Evolutionary conservation across 1,284 basidiomycete genomes (phyloP), one percentile per base, ranked within the genome.

Genomic region (Rhodotorula sp.): DNA sequence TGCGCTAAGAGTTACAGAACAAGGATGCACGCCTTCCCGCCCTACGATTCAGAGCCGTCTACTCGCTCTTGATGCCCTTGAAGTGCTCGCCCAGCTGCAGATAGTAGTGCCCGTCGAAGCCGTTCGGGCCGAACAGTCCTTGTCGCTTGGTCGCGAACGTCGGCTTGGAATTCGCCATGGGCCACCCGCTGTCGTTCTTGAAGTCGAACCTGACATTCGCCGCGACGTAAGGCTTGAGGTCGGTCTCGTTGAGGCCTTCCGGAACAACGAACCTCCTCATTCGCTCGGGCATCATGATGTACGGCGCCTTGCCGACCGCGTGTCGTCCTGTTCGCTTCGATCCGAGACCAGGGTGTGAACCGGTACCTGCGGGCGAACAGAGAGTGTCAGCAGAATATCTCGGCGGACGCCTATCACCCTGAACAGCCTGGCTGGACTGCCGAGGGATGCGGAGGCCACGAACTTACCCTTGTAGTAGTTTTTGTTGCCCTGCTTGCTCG

Each of bases 401-500:
- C 34, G 10, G 34, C 34, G 34, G 34, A 34, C n/a, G 34, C 34
- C 34, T 10, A 10, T 34, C 34, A 34, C 34, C 34, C 34, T 34
- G 6, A 34, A 34, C 34, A 34, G 34, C 34, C 34, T 34, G 34
- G 10, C 34, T 37, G n/a, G 22, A 4, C 44, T 15, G 7, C 15
- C 24, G 53, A 11, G 64, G 34, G 51, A 44, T 56, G 8, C 44
- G 46, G 50, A 10, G 26, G 34, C 10, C 34, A 34, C 34, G 22
- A 24, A 15, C 62, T 30, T 4, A 89, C 92, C 93, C 81, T 95
- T 96, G 85, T 94, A 95, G 79, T 85, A 95, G 80, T 95, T 91
- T 77, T 94, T 95, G 83, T 94, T 94, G 26, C 86, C 93, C 61
- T 87, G 82, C 80, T 95, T 95, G 0, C 89, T 84, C 0, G 88